Base-by-base conservation (phyloP, 2,329 filamentous ascomycete genomes). In the Paracoccidioides lutzii region DNA sequence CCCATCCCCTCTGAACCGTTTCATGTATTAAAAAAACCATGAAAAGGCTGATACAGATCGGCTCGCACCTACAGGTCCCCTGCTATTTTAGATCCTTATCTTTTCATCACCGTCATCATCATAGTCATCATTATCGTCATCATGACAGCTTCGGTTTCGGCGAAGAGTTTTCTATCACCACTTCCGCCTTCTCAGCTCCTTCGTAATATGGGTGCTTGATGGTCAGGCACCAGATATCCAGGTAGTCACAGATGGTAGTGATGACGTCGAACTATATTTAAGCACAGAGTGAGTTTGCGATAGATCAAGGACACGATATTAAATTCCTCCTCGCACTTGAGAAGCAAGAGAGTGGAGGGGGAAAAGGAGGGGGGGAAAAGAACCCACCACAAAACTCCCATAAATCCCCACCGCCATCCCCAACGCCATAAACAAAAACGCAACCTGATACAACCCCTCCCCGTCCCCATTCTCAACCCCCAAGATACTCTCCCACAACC, bases 141-240 rank as follows among this genome's bases (percentile, higher is more conserved):
- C 22, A 22, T 22, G 22, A 22, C 22, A 8, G 15, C 35, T 51
- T 51, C 35, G 48, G 14, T 15, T 51, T 51, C 5, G 15, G n/a
- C 7, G n/a, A 15, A 7, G 48, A 28, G n/a, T 51, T 37, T 22
- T 41, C 48, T 8, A 1, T 46, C 37, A 38, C 37, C 7, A 3
- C 35, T 5, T 28, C 5, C 5, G 49, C 37, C 49, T 44, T 5
- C 10, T 44, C 42, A 35, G 43, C 44, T 9, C 33, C 45, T 53
- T 76, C 75, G 40, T 75, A 67, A 58, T 78, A 77, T 0, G 81
- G 81, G 65, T 97, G 84, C 80, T 98, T 98, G 75, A 98, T 98
- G 1, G 88, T 95, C 69, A 98, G 76, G 69, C 93, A 98, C 89
- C 90, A 97, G 62, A 98, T 98, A 69, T 98, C 93, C 59, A 97